Percentiles rank a stretch among this genome's conserved stretches.
These are phyloP conservation scores for Blastocystis sp. DNA, from an alignment of 352 stramenopile species.

Conservation along the genomic window DNA sequence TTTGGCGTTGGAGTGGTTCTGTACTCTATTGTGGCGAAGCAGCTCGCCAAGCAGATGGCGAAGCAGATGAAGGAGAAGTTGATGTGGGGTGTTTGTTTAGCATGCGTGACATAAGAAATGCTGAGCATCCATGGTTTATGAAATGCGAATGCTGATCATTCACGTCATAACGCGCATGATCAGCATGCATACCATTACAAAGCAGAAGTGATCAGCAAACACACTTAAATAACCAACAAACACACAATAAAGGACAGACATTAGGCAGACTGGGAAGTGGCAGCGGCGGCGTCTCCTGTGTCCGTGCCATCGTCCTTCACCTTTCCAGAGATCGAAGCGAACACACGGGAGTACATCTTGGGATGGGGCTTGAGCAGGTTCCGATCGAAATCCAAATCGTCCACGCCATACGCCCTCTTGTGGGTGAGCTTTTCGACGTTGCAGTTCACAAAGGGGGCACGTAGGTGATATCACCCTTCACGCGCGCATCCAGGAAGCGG, in stretches of 20 bases:
- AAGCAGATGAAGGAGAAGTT: constrained; percentile 4
- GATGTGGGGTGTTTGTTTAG: background rate
- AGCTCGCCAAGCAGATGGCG: background rate
- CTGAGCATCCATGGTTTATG: too few species aligned
- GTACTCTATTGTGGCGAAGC: background rate
- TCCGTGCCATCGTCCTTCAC: background rate
- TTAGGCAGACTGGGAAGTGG: background rate
- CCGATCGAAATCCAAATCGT: constrained; percentile 48
- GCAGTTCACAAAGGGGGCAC: constrained; percentile 41
- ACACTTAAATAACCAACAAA: background rate
- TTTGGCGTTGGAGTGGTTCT: background rate
- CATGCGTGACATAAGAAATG: too few species aligned
- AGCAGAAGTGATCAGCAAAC: too few species aligned
- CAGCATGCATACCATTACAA: too few species aligned
- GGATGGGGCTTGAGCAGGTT: constrained; percentile 9
- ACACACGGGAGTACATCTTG: constrained; percentile 16
- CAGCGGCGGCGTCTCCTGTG: background rate
- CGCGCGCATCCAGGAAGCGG: constrained; percentile 28
- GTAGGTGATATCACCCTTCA: constrained; percentile 29
- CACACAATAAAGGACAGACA: constrained; percentile 5
- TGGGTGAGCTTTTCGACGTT: constrained; percentile 46
- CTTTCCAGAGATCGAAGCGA: constrained; percentile 60
- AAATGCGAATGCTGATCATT: too few species aligned
- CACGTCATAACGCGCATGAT: too few species aligned
- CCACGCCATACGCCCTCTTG: background rate